phyloP scores from a whole-genome alignment of 345 rosid species.

The Camelina hispida region DNA sequence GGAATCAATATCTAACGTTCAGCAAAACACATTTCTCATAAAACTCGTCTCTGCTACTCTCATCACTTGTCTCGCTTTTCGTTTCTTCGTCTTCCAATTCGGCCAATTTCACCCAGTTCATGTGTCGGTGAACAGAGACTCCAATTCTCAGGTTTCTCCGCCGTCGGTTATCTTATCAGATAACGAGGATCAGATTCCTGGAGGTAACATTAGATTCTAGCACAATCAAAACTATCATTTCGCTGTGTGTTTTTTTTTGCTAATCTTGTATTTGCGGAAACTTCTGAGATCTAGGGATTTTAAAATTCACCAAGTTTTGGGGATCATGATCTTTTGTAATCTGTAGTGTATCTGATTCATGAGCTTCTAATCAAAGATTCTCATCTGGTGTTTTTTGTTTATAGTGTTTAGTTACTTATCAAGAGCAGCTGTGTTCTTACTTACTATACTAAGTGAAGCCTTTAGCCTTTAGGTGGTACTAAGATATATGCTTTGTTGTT shows the following conservation, averaged over 20 bases:
- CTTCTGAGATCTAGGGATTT: constrained; percentile 35
- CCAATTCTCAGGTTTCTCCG: constrained; percentile 31
- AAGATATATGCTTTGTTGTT: constrained; percentile 10
- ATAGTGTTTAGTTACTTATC: not conserved
- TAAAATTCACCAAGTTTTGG: not conserved
- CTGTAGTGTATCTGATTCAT: no score
- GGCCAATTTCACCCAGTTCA: constrained; percentile 32
- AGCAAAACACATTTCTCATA: constrained; percentile 53
- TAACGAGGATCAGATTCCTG: constrained; percentile 54
- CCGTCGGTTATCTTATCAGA: constrained; percentile 39
- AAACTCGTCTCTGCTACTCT: constrained; percentile 61
- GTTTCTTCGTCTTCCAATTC: constrained; percentile 48
- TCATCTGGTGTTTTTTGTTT: no score
- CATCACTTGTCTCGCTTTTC: constrained; percentile 62
- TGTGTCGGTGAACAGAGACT: constrained; percentile 33
- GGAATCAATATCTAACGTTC: constrained; percentile 49
- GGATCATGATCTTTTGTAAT: no score
- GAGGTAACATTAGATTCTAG: constrained; percentile 43
- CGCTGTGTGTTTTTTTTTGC: not conserved
- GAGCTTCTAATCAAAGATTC: no score
- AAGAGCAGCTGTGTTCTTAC: not conserved
- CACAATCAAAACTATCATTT: not conserved
- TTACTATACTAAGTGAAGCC: not conserved
- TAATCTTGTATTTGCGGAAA: not conserved
- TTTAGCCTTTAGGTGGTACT: not conserved